Evolutionary conservation across 2,329 filamentous ascomycete species (phyloP).

Genomic region (Gnomoniopsis smithogilvyi): DNA sequence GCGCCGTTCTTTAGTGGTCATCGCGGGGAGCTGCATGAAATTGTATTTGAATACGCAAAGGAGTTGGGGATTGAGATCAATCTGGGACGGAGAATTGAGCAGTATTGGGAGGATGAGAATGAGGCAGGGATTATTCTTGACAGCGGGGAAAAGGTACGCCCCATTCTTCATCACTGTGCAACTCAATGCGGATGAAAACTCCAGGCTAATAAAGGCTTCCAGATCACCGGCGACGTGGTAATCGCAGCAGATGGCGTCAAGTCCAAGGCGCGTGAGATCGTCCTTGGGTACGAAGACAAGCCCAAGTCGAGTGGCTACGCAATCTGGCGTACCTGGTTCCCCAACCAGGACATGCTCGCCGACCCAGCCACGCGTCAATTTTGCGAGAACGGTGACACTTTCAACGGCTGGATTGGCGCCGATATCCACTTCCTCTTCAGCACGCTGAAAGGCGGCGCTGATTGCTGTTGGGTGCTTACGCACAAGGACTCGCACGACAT

Average conservation of each 20-base stretch:
- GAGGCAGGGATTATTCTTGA: constrained; percentile 50
- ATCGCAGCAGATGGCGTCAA: constrained; percentile 46
- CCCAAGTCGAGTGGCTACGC: constrained; percentile 41
- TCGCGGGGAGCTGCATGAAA: constrained; percentile 55
- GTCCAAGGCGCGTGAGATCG: constrained; percentile 42
- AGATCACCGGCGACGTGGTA: constrained; percentile 34
- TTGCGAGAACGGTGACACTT: constrained; percentile 40
- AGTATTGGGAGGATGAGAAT: constrained; percentile 53
- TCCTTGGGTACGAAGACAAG: constrained; percentile 40
- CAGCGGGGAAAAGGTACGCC: constrained; percentile 42
- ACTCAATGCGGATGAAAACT: constrained; percentile 42
- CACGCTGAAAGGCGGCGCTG: constrained; percentile 48
- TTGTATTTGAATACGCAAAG: constrained; percentile 55
- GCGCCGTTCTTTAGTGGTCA: constrained; percentile 59
- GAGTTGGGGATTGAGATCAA: constrained; percentile 53
- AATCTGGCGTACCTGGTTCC: constrained; percentile 44
- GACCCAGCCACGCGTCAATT: constrained; percentile 33
- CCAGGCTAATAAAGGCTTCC: constrained; percentile 26
- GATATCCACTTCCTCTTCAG: constrained; percentile 53
- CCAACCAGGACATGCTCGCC: constrained; percentile 37
- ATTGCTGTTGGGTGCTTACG: constrained; percentile 55
- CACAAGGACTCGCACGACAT: constrained; percentile 42
- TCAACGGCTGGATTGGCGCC: constrained; percentile 50
- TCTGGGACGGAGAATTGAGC: constrained; percentile 46
- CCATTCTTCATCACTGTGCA: constrained; percentile 37